phyloP scores from a whole-genome alignment of 805 yeast genomes.

The Saccharomycodes ludwigii region DNA sequence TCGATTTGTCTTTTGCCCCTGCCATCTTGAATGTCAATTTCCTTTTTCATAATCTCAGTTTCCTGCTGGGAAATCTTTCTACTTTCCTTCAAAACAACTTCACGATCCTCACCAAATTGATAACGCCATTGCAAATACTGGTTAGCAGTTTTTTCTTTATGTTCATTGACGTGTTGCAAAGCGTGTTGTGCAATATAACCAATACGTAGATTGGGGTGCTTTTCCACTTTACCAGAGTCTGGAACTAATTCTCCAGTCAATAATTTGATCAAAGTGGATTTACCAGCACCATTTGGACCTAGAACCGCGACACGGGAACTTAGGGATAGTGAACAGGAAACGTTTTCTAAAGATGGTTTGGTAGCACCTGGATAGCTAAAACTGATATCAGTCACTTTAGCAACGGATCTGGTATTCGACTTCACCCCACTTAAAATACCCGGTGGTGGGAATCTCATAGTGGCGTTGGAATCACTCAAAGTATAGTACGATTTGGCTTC shows the following conservation, averaged over 20 bases:
- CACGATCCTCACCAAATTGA: conserved; percentile 96
- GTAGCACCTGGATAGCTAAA: conserved; percentile 83
- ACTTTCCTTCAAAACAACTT: conserved; percentile 84
- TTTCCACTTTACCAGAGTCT: conserved; percentile 79
- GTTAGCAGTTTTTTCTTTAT: conserved; percentile 94
- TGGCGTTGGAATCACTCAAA: conserved; percentile 79
- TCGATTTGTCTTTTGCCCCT: conserved; percentile 81
- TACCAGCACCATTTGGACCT: conserved; percentile 99
- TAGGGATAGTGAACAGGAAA: conserved; percentile 81
- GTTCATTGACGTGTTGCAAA: conserved; percentile 91
- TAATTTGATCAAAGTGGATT: conserved; percentile 86
- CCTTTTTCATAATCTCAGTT: conserved; percentile 68
- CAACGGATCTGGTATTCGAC: conserved; percentile 88
- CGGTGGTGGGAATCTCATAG: conserved; percentile 98
- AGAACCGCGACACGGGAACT: conserved; percentile 95
- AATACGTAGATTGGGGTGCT: conserved; percentile 95
- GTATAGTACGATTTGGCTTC: conserved; percentile 96
- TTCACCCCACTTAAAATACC: conserved; percentile 96
- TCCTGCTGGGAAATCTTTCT: conserved; percentile 72
- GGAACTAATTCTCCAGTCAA: conserved; percentile 90
- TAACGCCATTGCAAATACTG: conserved; percentile 98
- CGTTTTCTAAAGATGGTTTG: conserved; percentile 67
- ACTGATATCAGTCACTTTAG: conserved; percentile 73
- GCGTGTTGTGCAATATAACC: conserved; percentile 99
- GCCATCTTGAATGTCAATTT: conserved; percentile 74